Evolutionary conservation across 2,329 filamentous ascomycete species (phyloP).

Genomic region (Leptographium radiaticola): DNA sequence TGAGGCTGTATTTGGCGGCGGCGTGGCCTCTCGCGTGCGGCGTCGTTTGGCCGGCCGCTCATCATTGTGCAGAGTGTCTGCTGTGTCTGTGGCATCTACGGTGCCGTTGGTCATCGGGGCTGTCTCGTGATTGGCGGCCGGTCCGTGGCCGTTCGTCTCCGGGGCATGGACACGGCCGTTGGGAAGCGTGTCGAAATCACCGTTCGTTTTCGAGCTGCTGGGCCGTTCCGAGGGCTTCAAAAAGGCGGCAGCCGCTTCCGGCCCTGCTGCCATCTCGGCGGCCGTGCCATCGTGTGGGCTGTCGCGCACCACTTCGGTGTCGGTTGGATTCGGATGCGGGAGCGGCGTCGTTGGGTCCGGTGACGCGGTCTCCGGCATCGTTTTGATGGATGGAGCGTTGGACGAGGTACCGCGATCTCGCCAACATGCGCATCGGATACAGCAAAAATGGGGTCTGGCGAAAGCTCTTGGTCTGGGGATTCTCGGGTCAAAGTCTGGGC

Average conservation of each 20-base stretch:
- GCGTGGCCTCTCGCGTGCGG: constrained; percentile 37
- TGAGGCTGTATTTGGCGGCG: constrained; percentile 16
- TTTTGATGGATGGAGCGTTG: constrained; percentile 28
- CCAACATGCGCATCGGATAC: constrained; percentile 44
- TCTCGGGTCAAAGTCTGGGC: constrained; percentile 36
- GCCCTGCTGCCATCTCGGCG: constrained; percentile 1
- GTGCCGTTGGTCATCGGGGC: constrained; percentile 6
- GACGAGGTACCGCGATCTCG: constrained; percentile 37
- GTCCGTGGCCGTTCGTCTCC: too few relatives aligned
- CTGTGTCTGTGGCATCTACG: constrained; percentile 11
- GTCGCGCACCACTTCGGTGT: constrained; percentile 2
- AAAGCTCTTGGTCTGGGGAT: constrained; percentile 31
- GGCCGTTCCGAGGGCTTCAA: constrained; percentile 7
- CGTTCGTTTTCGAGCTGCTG: background rate
- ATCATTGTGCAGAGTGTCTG: constrained; percentile 12
- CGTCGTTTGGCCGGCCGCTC: constrained; percentile 52
- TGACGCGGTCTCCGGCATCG: constrained; percentile 50
- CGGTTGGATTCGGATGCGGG: constrained; percentile 18
- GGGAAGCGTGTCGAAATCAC: too few relatives aligned
- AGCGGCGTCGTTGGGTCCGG: constrained; percentile 27
- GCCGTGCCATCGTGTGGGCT: constrained; percentile 1
- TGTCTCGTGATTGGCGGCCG: background rate
- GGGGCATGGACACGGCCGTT: background rate
- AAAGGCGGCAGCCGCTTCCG: constrained; percentile 4
- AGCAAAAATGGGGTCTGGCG: constrained; percentile 42